These are phyloP conservation scores for Phytopythium aichiense DNA, from an alignment of 352 stramenopile species.

Conservation along the genomic window DNA sequence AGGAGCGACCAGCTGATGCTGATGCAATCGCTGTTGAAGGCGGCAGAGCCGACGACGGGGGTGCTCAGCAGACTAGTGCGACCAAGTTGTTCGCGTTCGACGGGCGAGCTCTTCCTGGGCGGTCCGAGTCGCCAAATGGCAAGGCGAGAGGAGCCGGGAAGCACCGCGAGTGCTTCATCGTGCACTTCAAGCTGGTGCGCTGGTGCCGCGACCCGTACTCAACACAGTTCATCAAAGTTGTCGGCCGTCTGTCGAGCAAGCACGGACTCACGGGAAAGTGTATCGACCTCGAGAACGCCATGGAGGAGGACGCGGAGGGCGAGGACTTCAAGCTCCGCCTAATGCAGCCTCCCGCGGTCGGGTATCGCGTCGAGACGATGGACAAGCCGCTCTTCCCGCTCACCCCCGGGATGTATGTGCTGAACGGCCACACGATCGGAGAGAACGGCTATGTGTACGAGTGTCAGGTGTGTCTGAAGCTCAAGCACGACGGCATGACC, in stretches of 20 bases:
- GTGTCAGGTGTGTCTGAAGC: conserved; percentile 31
- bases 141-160: not conserved
- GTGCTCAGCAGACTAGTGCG: not conserved
- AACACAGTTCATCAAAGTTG: conserved; percentile 15
- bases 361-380: conserved; percentile 18
- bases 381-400: conserved; percentile 31
- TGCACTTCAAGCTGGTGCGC: conserved; percentile 44
- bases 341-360: not conserved
- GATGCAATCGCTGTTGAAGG: conserved; percentile 2
- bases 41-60: not conserved
- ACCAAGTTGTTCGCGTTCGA: conserved; percentile 24
- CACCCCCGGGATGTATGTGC: conserved; percentile 43
- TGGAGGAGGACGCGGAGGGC: conserved; percentile 15
- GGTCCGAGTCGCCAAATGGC: conserved; percentile 3
- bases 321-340: conserved; percentile 25
- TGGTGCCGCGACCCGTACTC: conserved; percentile 23
- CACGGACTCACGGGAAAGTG: conserved; percentile 13
- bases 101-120: conserved; percentile 25
- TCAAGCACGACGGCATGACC: conserved; percentile 37
- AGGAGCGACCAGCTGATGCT: not conserved
- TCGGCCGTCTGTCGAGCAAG: conserved; percentile 12
- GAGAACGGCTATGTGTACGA: conserved; percentile 59
- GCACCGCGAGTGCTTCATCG: conserved; percentile 20
- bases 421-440: conserved; percentile 54
- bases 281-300: conserved; percentile 10